Evolutionary conservation across 441 rosid genomes (phyloP).

Genomic region (Pelargonium australe): DNA sequence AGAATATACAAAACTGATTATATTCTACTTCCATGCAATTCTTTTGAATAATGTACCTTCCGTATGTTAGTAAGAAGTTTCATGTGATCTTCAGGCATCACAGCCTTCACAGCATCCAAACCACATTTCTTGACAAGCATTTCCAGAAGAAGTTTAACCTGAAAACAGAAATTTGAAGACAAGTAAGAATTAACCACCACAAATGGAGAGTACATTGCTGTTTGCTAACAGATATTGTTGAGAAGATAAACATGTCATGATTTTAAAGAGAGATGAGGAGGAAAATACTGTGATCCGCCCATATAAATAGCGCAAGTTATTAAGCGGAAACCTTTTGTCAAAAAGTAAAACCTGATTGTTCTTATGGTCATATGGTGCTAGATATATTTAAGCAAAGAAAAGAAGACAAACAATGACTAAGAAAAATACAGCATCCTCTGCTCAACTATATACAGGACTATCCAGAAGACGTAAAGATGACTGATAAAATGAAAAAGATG

Average conservation of each 20-base stretch:
- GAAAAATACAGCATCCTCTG: no score
- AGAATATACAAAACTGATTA: constrained; percentile 4
- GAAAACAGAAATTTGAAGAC: constrained; percentile 9
- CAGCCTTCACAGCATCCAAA: constrained; percentile 82
- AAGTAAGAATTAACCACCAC: neutral
- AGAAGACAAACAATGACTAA: no score
- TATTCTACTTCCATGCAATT: constrained; percentile 5
- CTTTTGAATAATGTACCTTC: constrained; percentile 50
- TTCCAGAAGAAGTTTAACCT: constrained; percentile 89
- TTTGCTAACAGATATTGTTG: neutral
- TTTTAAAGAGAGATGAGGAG: neutral
- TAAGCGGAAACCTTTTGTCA: no score
- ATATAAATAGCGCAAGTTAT: no score
- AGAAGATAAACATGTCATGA: neutral
- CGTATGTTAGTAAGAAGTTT: constrained; percentile 83
- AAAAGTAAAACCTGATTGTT: no score
- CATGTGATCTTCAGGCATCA: constrained; percentile 96
- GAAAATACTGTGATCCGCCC: neutral
- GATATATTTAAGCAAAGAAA: no score
- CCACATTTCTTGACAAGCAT: constrained; percentile 97
- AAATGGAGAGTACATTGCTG: neutral
- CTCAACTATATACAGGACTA: no score
- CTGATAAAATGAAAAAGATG: no score
- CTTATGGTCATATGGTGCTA: no score
- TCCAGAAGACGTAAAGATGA: no score